These are phyloP conservation scores for Fusarium cicatricum DNA, from an alignment of 2,329 filamentous ascomycete genomes.

Conservation along the genomic window DNA sequence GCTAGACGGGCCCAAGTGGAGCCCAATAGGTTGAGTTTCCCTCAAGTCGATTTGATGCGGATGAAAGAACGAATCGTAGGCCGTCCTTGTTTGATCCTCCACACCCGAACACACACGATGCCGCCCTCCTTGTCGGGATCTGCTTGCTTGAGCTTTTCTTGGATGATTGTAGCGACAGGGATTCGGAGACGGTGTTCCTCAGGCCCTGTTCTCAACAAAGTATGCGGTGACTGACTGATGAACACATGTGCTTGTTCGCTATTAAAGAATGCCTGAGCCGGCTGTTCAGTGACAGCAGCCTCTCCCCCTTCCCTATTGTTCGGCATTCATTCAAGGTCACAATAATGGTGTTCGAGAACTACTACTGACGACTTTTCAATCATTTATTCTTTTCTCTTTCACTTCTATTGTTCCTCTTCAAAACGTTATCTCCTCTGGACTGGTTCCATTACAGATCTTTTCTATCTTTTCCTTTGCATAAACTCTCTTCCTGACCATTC, in stretches of 20 bases:
- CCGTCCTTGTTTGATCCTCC: slow-evolving; percentile 21
- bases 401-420: slow-evolving; percentile 23
- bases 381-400: slow-evolving; percentile 35
- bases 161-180: slow-evolving; percentile 19
- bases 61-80: slow-evolving; percentile 21
- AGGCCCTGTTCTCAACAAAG: slow-evolving; percentile 17
- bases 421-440: slow-evolving; percentile 31
- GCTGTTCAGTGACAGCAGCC: slow-evolving; percentile 29
- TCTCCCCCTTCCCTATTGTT: slow-evolving; percentile 31
- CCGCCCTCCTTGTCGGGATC: slow-evolving; percentile 6
- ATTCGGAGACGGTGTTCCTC: slow-evolving; percentile 7
- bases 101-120: slow-evolving; percentile 14
- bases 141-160: slow-evolving; percentile 18
- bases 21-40: slow-evolving; percentile 13
- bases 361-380: slow-evolving; percentile 29
- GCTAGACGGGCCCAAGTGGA: slow-evolving; percentile 16
- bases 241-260: slow-evolving; percentile 18
- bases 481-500: neutral
- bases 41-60: slow-evolving; percentile 24
- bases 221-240: slow-evolving; percentile 22
- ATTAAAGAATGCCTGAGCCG: slow-evolving; percentile 39
- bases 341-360: slow-evolving; percentile 43
- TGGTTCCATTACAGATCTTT: slow-evolving; percentile 18
- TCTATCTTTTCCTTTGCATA: neutral
- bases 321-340: slow-evolving; percentile 33